Conservation (phyloP, 2,329 filamentous ascomycete species). For the Colletotrichum somersetense region DNA sequence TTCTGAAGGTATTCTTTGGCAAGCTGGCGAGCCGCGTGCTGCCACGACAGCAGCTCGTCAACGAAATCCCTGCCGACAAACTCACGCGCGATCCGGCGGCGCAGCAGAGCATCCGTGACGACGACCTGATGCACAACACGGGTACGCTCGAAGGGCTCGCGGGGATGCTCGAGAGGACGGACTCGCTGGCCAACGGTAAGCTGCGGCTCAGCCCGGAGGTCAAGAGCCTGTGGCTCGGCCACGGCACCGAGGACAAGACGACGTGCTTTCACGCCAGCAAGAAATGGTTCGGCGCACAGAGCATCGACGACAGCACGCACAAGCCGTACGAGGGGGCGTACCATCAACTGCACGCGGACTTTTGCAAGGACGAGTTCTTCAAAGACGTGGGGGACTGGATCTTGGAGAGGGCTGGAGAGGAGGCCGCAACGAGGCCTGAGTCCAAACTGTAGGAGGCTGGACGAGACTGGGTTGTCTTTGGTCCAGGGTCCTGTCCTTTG, state of each 20-base stretch:
- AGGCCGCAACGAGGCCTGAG: slow-evolving; percentile 44
- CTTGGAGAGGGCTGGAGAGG: slow-evolving; percentile 54
- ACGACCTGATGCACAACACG: slow-evolving; percentile 82
- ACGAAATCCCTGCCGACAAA: slow-evolving; percentile 73
- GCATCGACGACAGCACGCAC: slow-evolving; percentile 76
- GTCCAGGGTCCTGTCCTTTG: neutral
- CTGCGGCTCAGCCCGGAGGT: slow-evolving; percentile 66
- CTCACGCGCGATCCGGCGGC: slow-evolving; percentile 77
- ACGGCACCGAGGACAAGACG: slow-evolving; percentile 81
- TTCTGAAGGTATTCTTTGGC: slow-evolving; percentile 73
- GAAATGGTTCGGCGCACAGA: slow-evolving; percentile 70
- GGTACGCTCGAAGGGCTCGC: slow-evolving; percentile 87
- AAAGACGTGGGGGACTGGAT: slow-evolving; percentile 77
- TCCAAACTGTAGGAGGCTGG: slow-evolving; percentile 54
- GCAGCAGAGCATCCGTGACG: slow-evolving; percentile 70
- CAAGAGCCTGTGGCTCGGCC: slow-evolving; percentile 76
- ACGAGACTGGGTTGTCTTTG: neutral
- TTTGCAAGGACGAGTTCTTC: slow-evolving; percentile 65
- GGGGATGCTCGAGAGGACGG: slow-evolving; percentile 81
- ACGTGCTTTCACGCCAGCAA: slow-evolving; percentile 75
- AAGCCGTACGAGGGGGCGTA: slow-evolving; percentile 82
- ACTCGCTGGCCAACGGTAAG: slow-evolving; percentile 68
- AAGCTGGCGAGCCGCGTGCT: slow-evolving; percentile 76
- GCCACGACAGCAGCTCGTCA: slow-evolving; percentile 75
- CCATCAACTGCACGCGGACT: slow-evolving; percentile 79